These are phyloP conservation scores for Epichloe festucae DNA, from an alignment of 2,329 filamentous ascomycete species.

Conservation along the genomic window DNA sequence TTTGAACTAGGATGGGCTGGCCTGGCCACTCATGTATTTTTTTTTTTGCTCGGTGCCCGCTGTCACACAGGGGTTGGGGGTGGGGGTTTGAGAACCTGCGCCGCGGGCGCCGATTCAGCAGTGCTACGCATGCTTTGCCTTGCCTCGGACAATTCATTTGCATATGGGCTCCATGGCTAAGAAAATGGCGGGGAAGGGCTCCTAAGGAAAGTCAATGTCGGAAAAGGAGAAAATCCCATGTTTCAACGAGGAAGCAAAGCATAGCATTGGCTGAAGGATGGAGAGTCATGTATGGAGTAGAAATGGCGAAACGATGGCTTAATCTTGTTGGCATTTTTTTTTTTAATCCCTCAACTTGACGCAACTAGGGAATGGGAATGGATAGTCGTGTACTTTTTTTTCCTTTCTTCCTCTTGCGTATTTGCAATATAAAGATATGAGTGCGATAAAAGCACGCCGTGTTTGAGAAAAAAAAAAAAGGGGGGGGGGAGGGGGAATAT, in stretches of 20 bases:
- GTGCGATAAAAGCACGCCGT: too few relatives aligned
- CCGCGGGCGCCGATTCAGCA: background rate
- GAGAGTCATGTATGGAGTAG: constrained; percentile 3
- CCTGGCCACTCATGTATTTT: background rate
- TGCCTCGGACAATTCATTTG: background rate
- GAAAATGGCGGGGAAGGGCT: too few relatives aligned
- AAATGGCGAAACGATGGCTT: background rate
- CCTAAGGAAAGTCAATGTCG: too few relatives aligned
- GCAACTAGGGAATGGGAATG: background rate
- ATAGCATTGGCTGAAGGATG: background rate
- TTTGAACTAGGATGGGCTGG: constrained; percentile 10
- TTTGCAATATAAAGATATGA: too few relatives aligned
- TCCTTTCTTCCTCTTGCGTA: too few relatives aligned
- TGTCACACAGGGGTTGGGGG: background rate
- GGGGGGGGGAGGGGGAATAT: too few relatives aligned
- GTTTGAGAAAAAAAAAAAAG: too few relatives aligned
- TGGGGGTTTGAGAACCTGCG: background rate
- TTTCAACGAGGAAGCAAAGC: background rate
- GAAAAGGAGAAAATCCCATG: background rate
- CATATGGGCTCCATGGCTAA: background rate
- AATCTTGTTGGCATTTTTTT: background rate
- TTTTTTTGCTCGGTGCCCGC: background rate
- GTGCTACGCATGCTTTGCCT: background rate
- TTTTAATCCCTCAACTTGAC: background rate
- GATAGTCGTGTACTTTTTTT: background rate